Percentiles rank a stretch among this genome's conserved stretches.
Conservation (phyloP, 1,284 basidiomycete genomes). For the Marasmius fiardii region DNA sequence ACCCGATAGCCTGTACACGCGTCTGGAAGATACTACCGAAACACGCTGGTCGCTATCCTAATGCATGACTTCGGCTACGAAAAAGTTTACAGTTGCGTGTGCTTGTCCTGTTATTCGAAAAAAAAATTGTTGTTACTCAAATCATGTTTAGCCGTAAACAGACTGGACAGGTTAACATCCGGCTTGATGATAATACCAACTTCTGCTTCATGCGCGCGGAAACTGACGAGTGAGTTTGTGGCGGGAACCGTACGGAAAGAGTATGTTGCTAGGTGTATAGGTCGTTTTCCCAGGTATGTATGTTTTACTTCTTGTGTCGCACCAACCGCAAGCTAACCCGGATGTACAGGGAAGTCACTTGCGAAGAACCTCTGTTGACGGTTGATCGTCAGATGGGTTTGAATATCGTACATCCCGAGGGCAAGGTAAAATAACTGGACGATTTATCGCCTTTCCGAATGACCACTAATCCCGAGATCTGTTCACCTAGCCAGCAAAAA, state of each 20-base stretch:
- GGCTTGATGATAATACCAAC: constrained; percentile 95
- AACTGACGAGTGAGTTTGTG: constrained; percentile 80
- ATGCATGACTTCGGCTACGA: constrained; percentile 81
- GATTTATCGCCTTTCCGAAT: constrained; percentile 4
- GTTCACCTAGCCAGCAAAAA: constrained; percentile 71
- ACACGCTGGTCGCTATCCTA: constrained; percentile 87
- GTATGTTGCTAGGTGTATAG: constrained; percentile 84
- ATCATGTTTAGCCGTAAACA: constrained; percentile 75
- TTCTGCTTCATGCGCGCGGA: constrained; percentile 66
- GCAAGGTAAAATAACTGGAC: constrained; percentile 62
- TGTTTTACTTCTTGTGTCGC: neutral
- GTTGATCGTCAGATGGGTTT: constrained; percentile 95
- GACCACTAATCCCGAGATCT: neutral
- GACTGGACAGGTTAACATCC: constrained; percentile 92
- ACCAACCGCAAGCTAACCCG: constrained; percentile 5
- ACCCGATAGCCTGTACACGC: constrained; percentile 82
- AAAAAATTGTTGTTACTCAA: neutral
- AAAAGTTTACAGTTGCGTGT: constrained; percentile 78
- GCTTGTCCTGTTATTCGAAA: neutral
- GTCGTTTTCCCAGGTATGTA: constrained; percentile 79
- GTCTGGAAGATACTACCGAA: constrained; percentile 83
- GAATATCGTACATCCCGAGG: constrained; percentile 92
- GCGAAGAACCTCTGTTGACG: constrained; percentile 87
- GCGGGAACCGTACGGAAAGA: constrained; percentile 84
- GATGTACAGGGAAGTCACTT: constrained; percentile 70